phyloP scores from a whole-genome alignment of 257 asterid genomes.

The Jaltomata sinuosa region DNA sequence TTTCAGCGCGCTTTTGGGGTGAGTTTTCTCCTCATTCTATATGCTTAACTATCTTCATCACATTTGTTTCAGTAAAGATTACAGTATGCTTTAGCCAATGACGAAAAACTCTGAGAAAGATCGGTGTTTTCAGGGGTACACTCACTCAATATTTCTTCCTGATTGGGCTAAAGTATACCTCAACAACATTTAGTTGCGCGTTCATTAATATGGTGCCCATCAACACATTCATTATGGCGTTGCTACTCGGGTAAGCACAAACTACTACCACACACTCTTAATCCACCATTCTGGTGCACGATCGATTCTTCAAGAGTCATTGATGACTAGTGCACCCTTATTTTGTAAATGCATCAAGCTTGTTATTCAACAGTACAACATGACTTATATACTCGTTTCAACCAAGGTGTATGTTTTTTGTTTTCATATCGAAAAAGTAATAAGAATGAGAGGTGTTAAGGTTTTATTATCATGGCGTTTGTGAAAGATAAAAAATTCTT shows the following conservation, averaged over 20 bases:
- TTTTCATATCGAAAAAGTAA: too few relatives aligned
- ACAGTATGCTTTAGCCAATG: neutral
- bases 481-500: too few relatives aligned
- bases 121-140: slow-evolving; percentile 43
- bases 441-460: too few relatives aligned
- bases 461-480: too few relatives aligned
- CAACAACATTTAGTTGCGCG: slow-evolving; percentile 69
- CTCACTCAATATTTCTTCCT: slow-evolving; percentile 54
- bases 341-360: too few relatives aligned
- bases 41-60: neutral
- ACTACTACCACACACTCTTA: too few relatives aligned
- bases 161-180: slow-evolving; percentile 61
- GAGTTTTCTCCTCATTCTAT: slow-evolving; percentile 2
- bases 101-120: neutral
- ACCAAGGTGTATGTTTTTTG: too few relatives aligned
- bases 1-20: slow-evolving; percentile 62
- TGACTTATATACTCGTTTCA: too few relatives aligned
- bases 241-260: slow-evolving; percentile 41
- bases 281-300: neutral
- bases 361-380: too few relatives aligned
- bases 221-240: slow-evolving; percentile 50
- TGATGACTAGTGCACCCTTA: too few relatives aligned
- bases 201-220: slow-evolving; percentile 70
- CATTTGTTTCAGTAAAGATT: neutral
- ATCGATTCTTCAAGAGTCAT: neutral